Percentiles rank a stretch among this genome's conserved stretches.
Conservation (phyloP, 768 basidiomycete species). For the Rhodosporidiobolus sp. region DNA sequence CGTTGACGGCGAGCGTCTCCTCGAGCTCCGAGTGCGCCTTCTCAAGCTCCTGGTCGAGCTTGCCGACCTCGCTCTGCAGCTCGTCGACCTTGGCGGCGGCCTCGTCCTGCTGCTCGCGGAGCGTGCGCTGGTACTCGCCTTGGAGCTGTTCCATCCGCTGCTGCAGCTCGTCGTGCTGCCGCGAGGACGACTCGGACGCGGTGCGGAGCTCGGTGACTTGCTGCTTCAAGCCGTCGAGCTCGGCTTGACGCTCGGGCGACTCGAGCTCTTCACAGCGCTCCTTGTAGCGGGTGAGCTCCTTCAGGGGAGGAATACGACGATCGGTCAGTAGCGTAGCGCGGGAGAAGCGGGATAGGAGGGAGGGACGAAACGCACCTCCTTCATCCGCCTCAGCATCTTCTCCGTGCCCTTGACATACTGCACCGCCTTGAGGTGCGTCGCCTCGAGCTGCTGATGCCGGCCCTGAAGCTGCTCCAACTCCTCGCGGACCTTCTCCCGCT, state of each 20-base stretch:
- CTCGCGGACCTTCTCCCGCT: slow-evolving; percentile 55
- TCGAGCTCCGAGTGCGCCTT: slow-evolving; percentile 73
- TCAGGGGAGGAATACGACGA: slow-evolving; percentile 22
- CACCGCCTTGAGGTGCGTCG: slow-evolving; percentile 93
- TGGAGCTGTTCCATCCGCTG: slow-evolving; percentile 69
- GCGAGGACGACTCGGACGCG: slow-evolving; percentile 16
- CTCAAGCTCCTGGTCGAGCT: slow-evolving; percentile 66
- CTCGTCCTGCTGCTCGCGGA: slow-evolving; percentile 72
- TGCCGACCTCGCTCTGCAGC: slow-evolving; percentile 73
- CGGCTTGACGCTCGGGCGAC: slow-evolving; percentile 45
- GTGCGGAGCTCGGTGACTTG: slow-evolving; percentile 31
- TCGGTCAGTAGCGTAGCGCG: neutral
- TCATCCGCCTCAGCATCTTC: slow-evolving; percentile 95
- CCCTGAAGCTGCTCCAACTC: slow-evolving; percentile 51
- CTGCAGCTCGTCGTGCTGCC: slow-evolving; percentile 53
- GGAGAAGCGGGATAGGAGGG: neutral
- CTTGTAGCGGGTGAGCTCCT: slow-evolving; percentile 86
- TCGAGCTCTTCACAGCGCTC: slow-evolving; percentile 72
- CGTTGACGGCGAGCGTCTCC: slow-evolving; percentile 57
- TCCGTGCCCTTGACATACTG: slow-evolving; percentile 98
- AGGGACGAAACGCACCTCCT: slow-evolving; percentile 55
- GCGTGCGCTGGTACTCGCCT: slow-evolving; percentile 67
- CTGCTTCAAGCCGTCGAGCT: slow-evolving; percentile 38
- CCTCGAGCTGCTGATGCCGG: slow-evolving; percentile 68
- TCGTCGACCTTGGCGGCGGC: slow-evolving; percentile 72